Evolutionary conservation across 2,329 filamentous ascomycete genomes (phyloP), one percentile per base, ranked within the genome.

Genomic region (Monosporascus sp.): DNA sequence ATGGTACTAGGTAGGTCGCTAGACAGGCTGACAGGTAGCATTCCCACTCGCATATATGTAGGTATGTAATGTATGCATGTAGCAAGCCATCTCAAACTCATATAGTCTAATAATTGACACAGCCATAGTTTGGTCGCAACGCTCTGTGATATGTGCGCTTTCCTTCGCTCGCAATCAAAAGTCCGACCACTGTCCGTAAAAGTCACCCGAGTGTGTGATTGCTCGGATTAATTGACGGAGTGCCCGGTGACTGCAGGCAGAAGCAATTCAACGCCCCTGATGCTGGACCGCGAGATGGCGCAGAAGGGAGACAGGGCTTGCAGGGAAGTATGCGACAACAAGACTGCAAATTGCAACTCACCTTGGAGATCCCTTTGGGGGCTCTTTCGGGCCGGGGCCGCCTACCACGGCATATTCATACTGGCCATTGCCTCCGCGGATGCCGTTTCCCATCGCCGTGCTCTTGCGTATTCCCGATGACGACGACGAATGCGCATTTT

Each of bases 341-440:
- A 11, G n/a, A 27, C 31, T 34, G 24, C 11, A 7, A 46, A 46
- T 26, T 8, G 24, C 22, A 46, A 46, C 43, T 46, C 22, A 46
- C 43, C 20, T 24, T 27, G 11, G 7, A 53, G 64, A 64, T 51
- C 70, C 66, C 48, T 61, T 64, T 5, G 67, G 61, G n/a, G 69
- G 66, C 36, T 64, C 58, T 37, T 59, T 57, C 27, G 70, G 64
- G 48, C 69, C 55, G 27, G 67, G 64, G 3, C 70, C 71, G 44
- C 70, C 71, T 57, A 63, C 64, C 54, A 74, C 69, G 0, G 68
- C 65, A 55, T 72, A 73, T 49, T 63, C 61, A 51, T 67, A 66
- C 48, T 61, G 57, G 45, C 59, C 66, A 59, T 74, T 73, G 47
- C 70, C 70, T 45, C 62, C 66, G 51, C 60, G 54, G 50, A 63